These are phyloP conservation scores for Fusarium neocosmosporiellum DNA, from an alignment of 2,329 filamentous ascomycete genomes.

Conservation along the genomic window DNA sequence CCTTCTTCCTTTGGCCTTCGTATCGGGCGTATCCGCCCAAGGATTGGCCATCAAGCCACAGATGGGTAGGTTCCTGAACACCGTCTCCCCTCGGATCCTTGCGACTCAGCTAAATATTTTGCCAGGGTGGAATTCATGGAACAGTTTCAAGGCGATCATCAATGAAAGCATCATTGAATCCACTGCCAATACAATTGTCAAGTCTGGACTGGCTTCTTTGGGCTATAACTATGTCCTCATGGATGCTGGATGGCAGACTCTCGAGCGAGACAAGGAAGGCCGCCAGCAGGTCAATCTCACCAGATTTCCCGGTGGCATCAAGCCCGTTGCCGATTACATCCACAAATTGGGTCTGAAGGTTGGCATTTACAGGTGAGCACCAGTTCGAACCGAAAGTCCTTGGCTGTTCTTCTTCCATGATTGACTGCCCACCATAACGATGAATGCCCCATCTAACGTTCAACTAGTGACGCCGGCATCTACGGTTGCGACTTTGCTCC, in stretches of 20 bases:
- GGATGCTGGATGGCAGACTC: slow-evolving; percentile 1
- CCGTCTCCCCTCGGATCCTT: fast-evolving
- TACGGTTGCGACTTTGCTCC: neutral
- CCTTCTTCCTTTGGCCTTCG: neutral
- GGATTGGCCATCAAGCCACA: neutral
- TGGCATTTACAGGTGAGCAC: neutral
- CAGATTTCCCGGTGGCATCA: neutral
- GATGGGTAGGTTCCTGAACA: neutral
- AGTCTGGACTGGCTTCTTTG: neutral
- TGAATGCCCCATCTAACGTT: neutral
- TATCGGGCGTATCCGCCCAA: neutral
- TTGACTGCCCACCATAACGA: neutral
- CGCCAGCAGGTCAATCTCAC: neutral
- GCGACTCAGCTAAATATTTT: neutral
- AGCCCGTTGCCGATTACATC: neutral
- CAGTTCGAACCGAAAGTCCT: neutral
- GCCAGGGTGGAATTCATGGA: neutral
- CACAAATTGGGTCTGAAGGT: neutral
- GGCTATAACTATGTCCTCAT: slow-evolving; percentile 1
- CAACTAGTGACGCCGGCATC: neutral
- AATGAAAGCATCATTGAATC: neutral
- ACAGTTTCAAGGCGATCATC: neutral
- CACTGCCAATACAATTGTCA: neutral
- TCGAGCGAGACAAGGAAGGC: neutral
- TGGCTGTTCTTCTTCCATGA: too few species aligned